Base-by-base conservation (phyloP, 2,329 filamentous ascomycete species). In the Penicillium sp. region DNA sequence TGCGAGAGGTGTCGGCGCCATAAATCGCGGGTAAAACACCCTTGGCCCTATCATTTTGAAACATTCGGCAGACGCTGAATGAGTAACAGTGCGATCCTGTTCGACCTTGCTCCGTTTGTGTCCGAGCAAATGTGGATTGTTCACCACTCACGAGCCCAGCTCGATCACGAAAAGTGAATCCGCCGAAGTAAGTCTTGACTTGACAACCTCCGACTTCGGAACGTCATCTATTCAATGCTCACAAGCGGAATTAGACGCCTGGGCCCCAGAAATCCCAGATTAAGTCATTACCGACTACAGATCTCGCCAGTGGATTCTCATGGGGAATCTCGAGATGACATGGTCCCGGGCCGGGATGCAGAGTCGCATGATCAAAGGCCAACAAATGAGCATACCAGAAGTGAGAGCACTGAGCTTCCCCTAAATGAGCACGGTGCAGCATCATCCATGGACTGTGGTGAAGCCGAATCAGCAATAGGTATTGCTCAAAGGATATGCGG, bases 391-490 rank as follows among this genome's bases (percentile, higher is more conserved):
- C 49, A 16, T 5, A 3, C 42, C 8, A 38, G 16, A 8, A 16
- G 21, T 3, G 16, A 51, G 29, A 16, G 29, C 22, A 13, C 40
- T 13, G 31, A 34, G 3, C 24, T 45, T 3, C 9, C 32, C 5
- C 13, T 13, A 14, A 31, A 24, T 9, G 11, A 4, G 3, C 22
- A 6, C 7, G n/a, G n/a, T 16, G 11, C 45, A 18, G 6, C n/a
- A 21, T 21, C 57, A 7, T 39, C 59, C 14, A 32, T 61, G n/a
- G 58, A 63, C 29, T 68, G 59, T 8, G 62, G 61, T 6, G 69
- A 72, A 56, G 66, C 66, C 3, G 67, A 74, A 34, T 75, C 71
- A 6, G 70, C 71, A 0, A 66, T 74, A 57, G 69, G 68, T 8
- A 71, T 74, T 34, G 67, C 71, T 13, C 66, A 64, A 21, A 71